Percentiles rank a stretch among this genome's conserved stretches.
Evolutionary conservation across 768 basidiomycete genomes (phyloP).

Genomic region (Leccinum variicolor): DNA sequence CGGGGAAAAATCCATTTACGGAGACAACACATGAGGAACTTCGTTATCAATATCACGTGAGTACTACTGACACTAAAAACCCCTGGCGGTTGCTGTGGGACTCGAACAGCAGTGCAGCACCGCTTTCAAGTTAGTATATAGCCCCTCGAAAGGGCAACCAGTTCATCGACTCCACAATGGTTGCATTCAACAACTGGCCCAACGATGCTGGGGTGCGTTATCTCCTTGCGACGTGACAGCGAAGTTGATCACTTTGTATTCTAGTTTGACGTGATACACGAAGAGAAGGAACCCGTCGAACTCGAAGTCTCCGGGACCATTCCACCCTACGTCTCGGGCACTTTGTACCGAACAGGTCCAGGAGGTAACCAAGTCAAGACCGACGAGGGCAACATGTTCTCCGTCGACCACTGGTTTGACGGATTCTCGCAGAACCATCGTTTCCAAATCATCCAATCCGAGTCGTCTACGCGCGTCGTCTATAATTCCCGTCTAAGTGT

Average conservation of each 20-base stretch:
- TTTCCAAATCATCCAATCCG: constrained; percentile 35
- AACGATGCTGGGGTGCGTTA: constrained; percentile 27
- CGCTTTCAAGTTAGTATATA: neutral
- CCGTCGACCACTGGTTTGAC: constrained; percentile 40
- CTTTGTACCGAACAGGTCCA: constrained; percentile 39
- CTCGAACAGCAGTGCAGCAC: neutral
- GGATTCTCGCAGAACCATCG: constrained; percentile 39
- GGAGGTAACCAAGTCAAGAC: constrained; percentile 30
- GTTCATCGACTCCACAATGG: constrained; percentile 5
- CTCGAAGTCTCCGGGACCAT: constrained; percentile 29
- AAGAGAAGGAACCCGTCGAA: constrained; percentile 27
- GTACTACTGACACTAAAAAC: no score
- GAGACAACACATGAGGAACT: no score
- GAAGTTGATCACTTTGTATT: neutral
- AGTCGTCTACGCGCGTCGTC: constrained; percentile 22
- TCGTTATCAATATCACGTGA: no score
- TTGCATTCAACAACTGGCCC: constrained; percentile 30
- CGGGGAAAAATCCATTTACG: no score
- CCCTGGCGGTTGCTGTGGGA: no score
- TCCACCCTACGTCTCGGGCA: constrained; percentile 35
- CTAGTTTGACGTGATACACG: constrained; percentile 29
- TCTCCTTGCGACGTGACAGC: neutral
- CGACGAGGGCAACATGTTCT: constrained; percentile 17
- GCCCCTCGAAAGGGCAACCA: neutral
- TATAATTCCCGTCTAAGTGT: constrained; percentile 34